Evolutionary conservation across 2,329 filamentous ascomycete species (phyloP).

Genomic region (Didymella keratinophila): DNA sequence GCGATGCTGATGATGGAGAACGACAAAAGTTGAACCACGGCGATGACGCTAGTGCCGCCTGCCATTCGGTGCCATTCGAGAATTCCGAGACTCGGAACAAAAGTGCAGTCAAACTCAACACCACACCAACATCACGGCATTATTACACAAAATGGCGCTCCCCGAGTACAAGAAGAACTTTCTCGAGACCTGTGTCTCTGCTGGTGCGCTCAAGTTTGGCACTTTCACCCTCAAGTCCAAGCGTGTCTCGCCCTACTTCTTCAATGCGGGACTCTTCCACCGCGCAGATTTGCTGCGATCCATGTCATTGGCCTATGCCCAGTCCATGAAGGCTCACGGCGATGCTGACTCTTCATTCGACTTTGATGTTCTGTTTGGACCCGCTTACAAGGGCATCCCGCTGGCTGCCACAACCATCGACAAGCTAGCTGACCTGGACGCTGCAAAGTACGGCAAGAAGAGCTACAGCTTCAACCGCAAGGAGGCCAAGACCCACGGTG

Average conservation of each 20-base stretch:
- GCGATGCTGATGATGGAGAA: conserved; percentile 27
- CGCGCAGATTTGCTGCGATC: conserved; percentile 77
- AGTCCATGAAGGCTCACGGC: conserved; percentile 60
- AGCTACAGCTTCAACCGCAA: conserved; percentile 95
- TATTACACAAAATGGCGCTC: conserved; percentile 33
- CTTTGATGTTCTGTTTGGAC: conserved; percentile 89
- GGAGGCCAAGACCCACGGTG: conserved; percentile 94
- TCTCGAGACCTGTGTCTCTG: conserved; percentile 71
- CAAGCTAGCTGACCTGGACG: conserved; percentile 75
- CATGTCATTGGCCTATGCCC: conserved; percentile 82
- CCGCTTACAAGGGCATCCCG: conserved; percentile 96
- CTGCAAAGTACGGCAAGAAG: conserved; percentile 69
- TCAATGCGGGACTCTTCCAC: conserved; percentile 94
- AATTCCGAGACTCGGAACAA: conserved; percentile 46
- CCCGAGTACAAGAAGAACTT: conserved; percentile 70
- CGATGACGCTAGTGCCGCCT: conserved; percentile 30
- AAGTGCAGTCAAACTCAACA: conserved; percentile 10
- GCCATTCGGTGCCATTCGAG: conserved; percentile 20
- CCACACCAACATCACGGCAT: neutral
- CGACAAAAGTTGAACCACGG: conserved; percentile 43
- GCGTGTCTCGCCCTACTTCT: conserved; percentile 92
- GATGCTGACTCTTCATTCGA: conserved; percentile 55
- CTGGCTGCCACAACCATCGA: conserved; percentile 80
- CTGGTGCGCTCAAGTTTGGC: conserved; percentile 80
- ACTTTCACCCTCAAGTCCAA: conserved; percentile 91